Base-by-base conservation (phyloP, 495 filamentous ascomycete genomes). In the Bacidia rubella region DNA sequence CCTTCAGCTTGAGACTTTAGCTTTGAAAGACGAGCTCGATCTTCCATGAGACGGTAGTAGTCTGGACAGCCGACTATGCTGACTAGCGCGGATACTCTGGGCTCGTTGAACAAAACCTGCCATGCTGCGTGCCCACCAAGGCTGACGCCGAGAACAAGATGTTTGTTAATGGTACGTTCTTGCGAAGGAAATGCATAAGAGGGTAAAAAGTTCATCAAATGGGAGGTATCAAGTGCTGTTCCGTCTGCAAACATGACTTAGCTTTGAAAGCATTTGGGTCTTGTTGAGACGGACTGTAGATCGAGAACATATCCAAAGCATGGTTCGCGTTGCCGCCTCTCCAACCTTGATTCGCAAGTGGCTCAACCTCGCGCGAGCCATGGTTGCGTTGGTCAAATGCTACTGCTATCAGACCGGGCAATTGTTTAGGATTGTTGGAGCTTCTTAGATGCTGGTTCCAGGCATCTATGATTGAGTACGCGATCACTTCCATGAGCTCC, bases 321-420 rank as follows among this genome's bases (percentile, higher is more conserved):
- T 98, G 92, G 5, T 74, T 78, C 25, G 74, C 68, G 60, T 98
- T 97, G 20, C 87, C 87, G 26, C 79, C 64, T 49, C 75, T 74
- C 90, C 90, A 96, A 4, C 80, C 72, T 59, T 81, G 72, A 61
- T 95, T 96, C 17, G 68, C 68, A 2, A 72, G 52, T 10, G 67
- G 61, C 46, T 73, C 65, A 35, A 89, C 74, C 51, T 79, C 63
- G 49, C 92, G 67, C 2, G 77, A 70, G 3, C 90, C 90, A 67
- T 97, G 92, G 59, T 98, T 98, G 24, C 90, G 70, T 63, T 90
- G 85, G 60, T 96, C 92, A 61, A 90, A 92, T 2, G 85, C 75
- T 11, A 90, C 78, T 20, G 83, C 85, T 49, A 97, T 82, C 43
- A 96, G 62, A 3, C 84, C 78, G 51, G 60, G 56, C 49, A 51